Evolutionary conservation across 371 early-diverging fungal species (phyloP).

Genomic region (Apophysomyces elegans): DNA sequence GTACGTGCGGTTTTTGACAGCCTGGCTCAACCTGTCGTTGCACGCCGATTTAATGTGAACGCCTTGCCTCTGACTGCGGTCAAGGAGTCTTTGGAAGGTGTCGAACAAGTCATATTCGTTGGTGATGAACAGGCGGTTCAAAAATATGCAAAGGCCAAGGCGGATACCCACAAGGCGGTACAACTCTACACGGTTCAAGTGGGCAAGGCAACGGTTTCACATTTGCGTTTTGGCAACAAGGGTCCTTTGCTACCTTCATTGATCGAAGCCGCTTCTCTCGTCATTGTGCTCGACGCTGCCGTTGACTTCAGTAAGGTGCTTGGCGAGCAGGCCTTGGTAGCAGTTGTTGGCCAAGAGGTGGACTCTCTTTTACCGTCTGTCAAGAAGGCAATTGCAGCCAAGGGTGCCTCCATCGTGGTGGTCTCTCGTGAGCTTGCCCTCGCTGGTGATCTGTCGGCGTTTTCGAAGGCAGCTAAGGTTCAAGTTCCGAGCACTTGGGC

Average conservation of each 20-base stretch:
- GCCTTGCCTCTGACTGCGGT: conserved; percentile 15
- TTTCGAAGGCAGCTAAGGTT: not conserved
- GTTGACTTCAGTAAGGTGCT: conserved; percentile 18
- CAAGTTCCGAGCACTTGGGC: not conserved
- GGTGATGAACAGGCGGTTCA: conserved; percentile 28
- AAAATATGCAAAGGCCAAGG: conserved; percentile 24
- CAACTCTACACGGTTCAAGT: conserved; percentile 31
- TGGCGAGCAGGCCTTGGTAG: conserved; percentile 19
- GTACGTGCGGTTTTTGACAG: conserved; percentile 49
- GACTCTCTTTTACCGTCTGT: conserved; percentile 18
- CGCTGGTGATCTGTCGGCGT: not conserved
- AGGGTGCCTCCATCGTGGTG: conserved; percentile 18
- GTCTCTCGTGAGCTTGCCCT: not conserved
- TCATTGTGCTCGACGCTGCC: conserved; percentile 17
- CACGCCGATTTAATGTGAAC: conserved; percentile 45
- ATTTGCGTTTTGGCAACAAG: conserved; percentile 25
- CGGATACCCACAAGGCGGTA: conserved; percentile 22
- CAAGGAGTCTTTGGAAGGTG: conserved; percentile 10
- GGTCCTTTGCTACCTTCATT: conserved; percentile 36
- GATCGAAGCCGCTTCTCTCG: conserved; percentile 14
- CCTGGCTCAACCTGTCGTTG: conserved; percentile 29
- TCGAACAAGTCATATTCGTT: conserved; percentile 29
- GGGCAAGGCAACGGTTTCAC: conserved; percentile 23
- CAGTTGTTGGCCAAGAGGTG: conserved; percentile 16
- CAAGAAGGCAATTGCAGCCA: conserved; percentile 28